These are phyloP conservation scores for Canavalia gladiata DNA, from an alignment of 306 rosid genomes.

Conservation along the genomic window DNA sequence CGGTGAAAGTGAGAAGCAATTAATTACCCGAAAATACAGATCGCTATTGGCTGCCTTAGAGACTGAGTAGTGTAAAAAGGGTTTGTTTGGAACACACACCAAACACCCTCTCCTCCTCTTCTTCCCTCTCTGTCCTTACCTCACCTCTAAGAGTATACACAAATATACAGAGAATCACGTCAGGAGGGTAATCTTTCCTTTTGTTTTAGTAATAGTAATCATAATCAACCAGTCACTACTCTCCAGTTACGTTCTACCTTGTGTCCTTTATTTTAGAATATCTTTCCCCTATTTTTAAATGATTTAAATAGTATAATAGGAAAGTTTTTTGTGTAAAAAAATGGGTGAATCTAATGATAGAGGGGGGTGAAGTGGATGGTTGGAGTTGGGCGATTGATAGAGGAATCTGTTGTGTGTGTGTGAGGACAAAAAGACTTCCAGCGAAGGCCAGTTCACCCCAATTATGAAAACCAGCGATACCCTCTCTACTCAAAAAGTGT, in stretches of 20 bases:
- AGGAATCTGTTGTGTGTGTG: constrained; percentile 20
- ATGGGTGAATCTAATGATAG: not conserved
- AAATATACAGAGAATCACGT: not conserved
- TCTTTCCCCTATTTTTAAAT: no score
- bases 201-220: not conserved
- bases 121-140: no score
- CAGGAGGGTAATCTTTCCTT: not conserved
- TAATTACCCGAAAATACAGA: constrained; percentile 38
- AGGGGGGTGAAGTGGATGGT: constrained; percentile 16
- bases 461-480: not conserved
- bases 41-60: not conserved
- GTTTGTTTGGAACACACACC: not conserved
- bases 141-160: no score
- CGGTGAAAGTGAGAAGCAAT: constrained; percentile 6
- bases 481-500: not conserved
- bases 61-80: not conserved
- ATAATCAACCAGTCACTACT: not conserved
- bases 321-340: not conserved
- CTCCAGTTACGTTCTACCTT: not conserved
- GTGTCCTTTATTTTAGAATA: no score
- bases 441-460: constrained; percentile 31
- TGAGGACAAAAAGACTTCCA: constrained; percentile 41
- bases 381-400: not conserved
- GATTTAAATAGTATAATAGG: no score
- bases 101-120: no score